Evolutionary conservation across 2,329 filamentous ascomycete species (phyloP).

Genomic region (Metarhizium album): DNA sequence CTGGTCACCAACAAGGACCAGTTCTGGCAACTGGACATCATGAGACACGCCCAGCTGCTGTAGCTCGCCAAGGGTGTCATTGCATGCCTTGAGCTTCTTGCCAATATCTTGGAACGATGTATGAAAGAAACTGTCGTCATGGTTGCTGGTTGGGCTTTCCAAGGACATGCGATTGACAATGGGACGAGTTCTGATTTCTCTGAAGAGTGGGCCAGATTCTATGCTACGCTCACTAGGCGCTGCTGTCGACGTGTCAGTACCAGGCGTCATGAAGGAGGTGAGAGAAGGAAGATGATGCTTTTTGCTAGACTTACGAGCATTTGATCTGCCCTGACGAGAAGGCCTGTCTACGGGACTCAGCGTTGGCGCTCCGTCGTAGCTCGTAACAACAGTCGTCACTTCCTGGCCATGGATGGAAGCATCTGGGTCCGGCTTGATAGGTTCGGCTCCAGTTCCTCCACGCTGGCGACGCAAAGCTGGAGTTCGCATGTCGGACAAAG

Average conservation of each 20-base stretch:
- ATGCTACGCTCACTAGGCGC: constrained; percentile 24
- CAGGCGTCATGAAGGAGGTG: not conserved
- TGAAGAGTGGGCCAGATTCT: constrained; percentile 27
- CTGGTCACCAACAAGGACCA: constrained; percentile 78
- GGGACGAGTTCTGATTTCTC: constrained; percentile 24
- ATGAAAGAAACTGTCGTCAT: constrained; percentile 30
- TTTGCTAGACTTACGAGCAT: constrained; percentile 25
- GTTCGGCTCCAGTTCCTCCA: not conserved
- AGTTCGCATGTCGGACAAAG: not conserved
- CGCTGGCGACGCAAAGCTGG: constrained; percentile 1
- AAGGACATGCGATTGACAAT: constrained; percentile 6
- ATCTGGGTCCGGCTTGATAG: constrained; percentile 18
- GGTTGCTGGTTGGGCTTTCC: constrained; percentile 13
- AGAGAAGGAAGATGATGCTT: not conserved
- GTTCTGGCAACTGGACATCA: constrained; percentile 60
- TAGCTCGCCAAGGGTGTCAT: constrained; percentile 56
- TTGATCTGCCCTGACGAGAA: constrained; percentile 21
- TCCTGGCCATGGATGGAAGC: not conserved
- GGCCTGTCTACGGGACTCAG: constrained; percentile 12
- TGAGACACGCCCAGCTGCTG: constrained; percentile 64
- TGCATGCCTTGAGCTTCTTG: constrained; percentile 51
- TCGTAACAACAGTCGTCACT: constrained; percentile 6
- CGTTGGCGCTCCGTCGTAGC: constrained; percentile 11
- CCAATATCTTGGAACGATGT: constrained; percentile 44
- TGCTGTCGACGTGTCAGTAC: constrained; percentile 16